Evolutionary conservation across 257 asterid species (phyloP).

Genomic region (Gentiana macrophylla): DNA sequence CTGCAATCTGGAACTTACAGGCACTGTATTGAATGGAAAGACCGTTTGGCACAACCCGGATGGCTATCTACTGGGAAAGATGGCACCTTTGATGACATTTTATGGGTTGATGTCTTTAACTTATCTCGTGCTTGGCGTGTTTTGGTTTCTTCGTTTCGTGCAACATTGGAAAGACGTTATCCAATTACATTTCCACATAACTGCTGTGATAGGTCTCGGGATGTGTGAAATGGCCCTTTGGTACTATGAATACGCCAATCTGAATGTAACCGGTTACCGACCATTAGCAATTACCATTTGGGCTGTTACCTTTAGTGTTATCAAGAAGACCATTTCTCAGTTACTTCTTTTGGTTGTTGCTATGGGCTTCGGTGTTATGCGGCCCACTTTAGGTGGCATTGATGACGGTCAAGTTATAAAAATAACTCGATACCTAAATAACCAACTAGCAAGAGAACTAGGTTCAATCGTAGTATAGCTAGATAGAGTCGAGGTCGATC

Average conservation of each 20-base stretch:
- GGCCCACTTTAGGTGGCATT: slow-evolving; percentile 24
- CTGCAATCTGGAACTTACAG: slow-evolving; percentile 28
- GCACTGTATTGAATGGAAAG: slow-evolving; percentile 27
- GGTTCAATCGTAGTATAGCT: no score
- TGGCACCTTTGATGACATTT: slow-evolving; percentile 29
- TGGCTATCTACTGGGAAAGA: slow-evolving; percentile 35
- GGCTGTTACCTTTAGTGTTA: slow-evolving; percentile 27
- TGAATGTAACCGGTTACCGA: slow-evolving; percentile 26
- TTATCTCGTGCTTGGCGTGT: slow-evolving; percentile 27
- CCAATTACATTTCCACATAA: slow-evolving; percentile 27
- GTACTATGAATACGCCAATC: slow-evolving; percentile 34
- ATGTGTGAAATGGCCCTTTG: slow-evolving; percentile 38
- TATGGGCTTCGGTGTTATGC: slow-evolving; percentile 32
- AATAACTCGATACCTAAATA: no score
- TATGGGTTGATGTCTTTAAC: slow-evolving; percentile 28
- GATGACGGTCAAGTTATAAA: no score
- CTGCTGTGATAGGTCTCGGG: slow-evolving; percentile 33
- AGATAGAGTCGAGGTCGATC: no score
- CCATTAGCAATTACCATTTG: slow-evolving; percentile 29
- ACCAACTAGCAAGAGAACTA: no score
- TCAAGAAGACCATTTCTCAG: slow-evolving; percentile 27
- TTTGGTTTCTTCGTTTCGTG: slow-evolving; percentile 27
- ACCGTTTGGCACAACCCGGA: slow-evolving; percentile 32
- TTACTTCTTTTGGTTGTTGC: slow-evolving; percentile 33
- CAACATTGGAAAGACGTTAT: slow-evolving; percentile 26